These are phyloP conservation scores for Cantharellus cinnabarinus DNA, from an alignment of 768 basidiomycete species.

Conservation along the genomic window DNA sequence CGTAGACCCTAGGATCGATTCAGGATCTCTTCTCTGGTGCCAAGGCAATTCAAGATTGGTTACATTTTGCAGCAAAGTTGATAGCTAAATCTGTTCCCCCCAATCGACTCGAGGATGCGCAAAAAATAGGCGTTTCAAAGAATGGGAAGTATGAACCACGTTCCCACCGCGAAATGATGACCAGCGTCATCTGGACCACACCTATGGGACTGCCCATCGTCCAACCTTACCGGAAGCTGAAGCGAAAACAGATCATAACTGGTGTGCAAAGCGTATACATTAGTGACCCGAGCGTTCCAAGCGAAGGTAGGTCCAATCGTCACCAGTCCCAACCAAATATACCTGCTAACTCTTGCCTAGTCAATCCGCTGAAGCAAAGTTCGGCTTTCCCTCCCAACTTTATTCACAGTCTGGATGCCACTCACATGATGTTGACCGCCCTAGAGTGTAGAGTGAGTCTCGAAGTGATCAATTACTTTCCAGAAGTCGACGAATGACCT, in stretches of 20 bases:
- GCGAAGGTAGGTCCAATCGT: constrained; percentile 30
- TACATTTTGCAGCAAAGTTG: constrained; percentile 61
- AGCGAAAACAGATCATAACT: constrained; percentile 59
- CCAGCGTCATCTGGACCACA: constrained; percentile 89
- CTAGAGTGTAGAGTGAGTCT: constrained; percentile 58
- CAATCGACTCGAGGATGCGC: constrained; percentile 34
- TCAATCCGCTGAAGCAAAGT: constrained; percentile 72
- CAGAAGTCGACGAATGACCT: neutral
- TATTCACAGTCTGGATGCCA: constrained; percentile 92
- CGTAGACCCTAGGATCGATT: constrained; percentile 53
- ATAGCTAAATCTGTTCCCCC: constrained; percentile 73
- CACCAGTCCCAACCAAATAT: neutral
- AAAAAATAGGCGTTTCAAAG: constrained; percentile 5
- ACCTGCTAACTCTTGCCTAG: constrained; percentile 16
- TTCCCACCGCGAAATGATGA: constrained; percentile 78
- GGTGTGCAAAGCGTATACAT: constrained; percentile 75
- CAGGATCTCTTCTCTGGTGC: constrained; percentile 90
- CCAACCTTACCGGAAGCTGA: constrained; percentile 79
- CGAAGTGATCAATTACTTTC: neutral
- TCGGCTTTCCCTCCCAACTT: constrained; percentile 98
- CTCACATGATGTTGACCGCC: constrained; percentile 96
- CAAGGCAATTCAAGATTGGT: constrained; percentile 77
- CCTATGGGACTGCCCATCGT: constrained; percentile 89
- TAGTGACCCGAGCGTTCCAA: constrained; percentile 57
- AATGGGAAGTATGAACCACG: constrained; percentile 14